Evolutionary conservation across 306 rosid genomes (phyloP).

Genomic region (Medicago arabica): DNA sequence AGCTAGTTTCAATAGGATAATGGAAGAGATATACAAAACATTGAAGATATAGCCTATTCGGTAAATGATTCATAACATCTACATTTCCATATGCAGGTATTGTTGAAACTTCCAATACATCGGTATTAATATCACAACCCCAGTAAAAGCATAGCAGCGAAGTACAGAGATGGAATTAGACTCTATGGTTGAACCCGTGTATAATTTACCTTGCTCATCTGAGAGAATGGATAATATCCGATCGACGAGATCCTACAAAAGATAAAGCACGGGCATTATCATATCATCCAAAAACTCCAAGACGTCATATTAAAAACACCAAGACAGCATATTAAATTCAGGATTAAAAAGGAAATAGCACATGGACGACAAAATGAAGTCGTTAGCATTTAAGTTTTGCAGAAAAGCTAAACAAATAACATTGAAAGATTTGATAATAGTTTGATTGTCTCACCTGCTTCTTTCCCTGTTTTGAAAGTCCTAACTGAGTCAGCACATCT

Average conservation of each 20-base stretch:
- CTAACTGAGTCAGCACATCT: slow-evolving; percentile 86
- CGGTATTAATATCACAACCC: slow-evolving; percentile 6
- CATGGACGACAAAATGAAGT: slow-evolving; percentile 16
- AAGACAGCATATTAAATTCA: slow-evolving; percentile 32
- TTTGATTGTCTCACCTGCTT: slow-evolving; percentile 75
- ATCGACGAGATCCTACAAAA: slow-evolving; percentile 81
- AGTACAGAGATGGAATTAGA: slow-evolving; percentile 17
- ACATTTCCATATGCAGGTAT: slow-evolving; percentile 5
- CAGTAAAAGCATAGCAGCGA: slow-evolving; percentile 21
- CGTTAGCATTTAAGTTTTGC: slow-evolving; percentile 9
- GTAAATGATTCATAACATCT: background rate
- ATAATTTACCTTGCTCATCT: slow-evolving; percentile 80
- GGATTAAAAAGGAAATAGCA: slow-evolving; percentile 20
- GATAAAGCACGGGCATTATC: slow-evolving; percentile 32
- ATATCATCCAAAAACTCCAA: slow-evolving; percentile 33
- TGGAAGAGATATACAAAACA: slow-evolving; percentile 7
- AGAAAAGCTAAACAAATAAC: slow-evolving; percentile 7
- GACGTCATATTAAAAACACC: slow-evolving; percentile 29
- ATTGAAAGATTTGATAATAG: slow-evolving; percentile 27
- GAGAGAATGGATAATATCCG: slow-evolving; percentile 74
- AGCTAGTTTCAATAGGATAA: slow-evolving; percentile 5
- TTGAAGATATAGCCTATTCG: slow-evolving; percentile 11
- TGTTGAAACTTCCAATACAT: slow-evolving; percentile 3
- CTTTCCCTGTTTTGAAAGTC: slow-evolving; percentile 97
- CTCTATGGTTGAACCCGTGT: background rate